Conservation (phyloP, 1,284 basidiomycete species). For the Gymnopus androsaceus region DNA sequence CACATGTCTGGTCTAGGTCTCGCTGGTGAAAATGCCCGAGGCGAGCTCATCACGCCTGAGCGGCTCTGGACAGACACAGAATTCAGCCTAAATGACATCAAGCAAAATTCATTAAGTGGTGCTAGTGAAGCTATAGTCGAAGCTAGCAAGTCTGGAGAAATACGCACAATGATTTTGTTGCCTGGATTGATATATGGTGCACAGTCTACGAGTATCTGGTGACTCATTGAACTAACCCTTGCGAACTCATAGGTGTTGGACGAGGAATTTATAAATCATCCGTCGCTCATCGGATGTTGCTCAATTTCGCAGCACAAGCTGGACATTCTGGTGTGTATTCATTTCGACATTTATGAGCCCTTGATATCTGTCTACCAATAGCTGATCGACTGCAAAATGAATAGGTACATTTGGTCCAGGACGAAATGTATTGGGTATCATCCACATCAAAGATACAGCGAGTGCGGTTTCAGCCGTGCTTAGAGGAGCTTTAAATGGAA, state of each 20-base stretch:
- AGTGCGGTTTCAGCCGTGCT: constrained; percentile 3
- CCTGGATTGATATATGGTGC: constrained; percentile 13
- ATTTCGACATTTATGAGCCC: neutral
- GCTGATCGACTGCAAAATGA: neutral
- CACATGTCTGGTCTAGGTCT: constrained; percentile 12
- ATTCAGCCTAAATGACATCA: neutral
- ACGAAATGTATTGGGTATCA: neutral
- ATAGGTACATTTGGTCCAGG: constrained; percentile 11
- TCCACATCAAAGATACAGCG: constrained; percentile 11
- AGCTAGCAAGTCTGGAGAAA: constrained; percentile 4
- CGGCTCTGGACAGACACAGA: constrained; percentile 9
- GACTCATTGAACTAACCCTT: neutral
- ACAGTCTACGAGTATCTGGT: neutral
- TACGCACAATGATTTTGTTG: constrained; percentile 8
- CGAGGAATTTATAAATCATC: constrained; percentile 5
- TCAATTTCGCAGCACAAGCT: neutral
- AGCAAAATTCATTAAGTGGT: neutral
- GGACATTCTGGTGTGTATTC: constrained; percentile 6
- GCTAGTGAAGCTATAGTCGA: neutral
- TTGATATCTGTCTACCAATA: neutral
- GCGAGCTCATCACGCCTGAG: constrained; percentile 2
- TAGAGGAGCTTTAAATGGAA: constrained; percentile 3
- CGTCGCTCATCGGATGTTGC: constrained; percentile 1
- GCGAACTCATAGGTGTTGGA: neutral
- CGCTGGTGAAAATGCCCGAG: constrained; percentile 4